These are phyloP conservation scores for Raddia distichophylla DNA, from an alignment of 176 grass and related monocot genomes.

Conservation along the genomic window DNA sequence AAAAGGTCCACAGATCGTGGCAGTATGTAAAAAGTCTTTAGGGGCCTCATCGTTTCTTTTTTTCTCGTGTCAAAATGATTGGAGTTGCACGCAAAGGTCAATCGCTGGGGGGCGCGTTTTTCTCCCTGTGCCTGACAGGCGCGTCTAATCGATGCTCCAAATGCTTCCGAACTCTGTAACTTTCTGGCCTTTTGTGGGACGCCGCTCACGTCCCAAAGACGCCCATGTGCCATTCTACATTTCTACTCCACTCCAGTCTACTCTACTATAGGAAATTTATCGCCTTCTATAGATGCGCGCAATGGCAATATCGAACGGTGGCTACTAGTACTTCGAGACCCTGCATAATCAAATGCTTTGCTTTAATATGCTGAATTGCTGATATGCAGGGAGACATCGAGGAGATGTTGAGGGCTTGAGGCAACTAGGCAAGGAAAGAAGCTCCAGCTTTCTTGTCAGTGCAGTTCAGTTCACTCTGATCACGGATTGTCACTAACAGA, in stretches of 20 bases:
- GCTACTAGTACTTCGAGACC: slow-evolving; percentile 25
- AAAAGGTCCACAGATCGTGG: too few species aligned
- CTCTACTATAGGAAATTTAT: slow-evolving; percentile 8
- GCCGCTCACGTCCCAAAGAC: slow-evolving; percentile 36
- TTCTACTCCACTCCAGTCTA: too few species aligned
- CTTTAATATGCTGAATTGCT: neutral
- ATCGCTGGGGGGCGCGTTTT: neutral
- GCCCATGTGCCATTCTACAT: slow-evolving; percentile 29
- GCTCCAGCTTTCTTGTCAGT: neutral
- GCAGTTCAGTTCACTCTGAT: neutral
- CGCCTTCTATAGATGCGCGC: neutral
- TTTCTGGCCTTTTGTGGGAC: slow-evolving; percentile 1
- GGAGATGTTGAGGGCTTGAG: neutral
- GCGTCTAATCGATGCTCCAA: slow-evolving; percentile 19
- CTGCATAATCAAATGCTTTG: neutral
- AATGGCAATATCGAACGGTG: slow-evolving; percentile 2
- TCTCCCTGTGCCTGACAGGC: slow-evolving; percentile 35
- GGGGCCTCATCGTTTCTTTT: neutral
- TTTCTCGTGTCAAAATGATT: slow-evolving; percentile 13
- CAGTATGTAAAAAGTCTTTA: neutral
- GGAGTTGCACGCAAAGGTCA: slow-evolving; percentile 43
- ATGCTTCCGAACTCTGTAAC: slow-evolving; percentile 10
- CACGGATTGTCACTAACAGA: neutral
- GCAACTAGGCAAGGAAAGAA: neutral
- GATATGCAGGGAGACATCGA: neutral